These are phyloP conservation scores for Tricholoma bakamatsutake DNA, from an alignment of 768 basidiomycete species.

Conservation along the genomic window DNA sequence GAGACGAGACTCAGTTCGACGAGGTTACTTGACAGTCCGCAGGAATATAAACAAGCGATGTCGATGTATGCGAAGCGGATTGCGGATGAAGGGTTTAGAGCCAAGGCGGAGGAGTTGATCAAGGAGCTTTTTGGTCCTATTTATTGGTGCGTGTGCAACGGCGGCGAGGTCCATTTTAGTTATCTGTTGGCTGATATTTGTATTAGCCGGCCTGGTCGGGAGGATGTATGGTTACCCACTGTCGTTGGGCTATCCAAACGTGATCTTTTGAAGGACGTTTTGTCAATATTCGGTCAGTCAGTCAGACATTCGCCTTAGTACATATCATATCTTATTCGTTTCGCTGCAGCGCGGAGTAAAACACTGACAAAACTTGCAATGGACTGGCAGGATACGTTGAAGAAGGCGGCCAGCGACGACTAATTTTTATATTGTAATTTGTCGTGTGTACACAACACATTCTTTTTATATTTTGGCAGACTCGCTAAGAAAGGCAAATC, in stretches of 20 bases:
- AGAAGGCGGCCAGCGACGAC: conserved; percentile 56
- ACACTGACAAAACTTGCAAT: conserved; percentile 66
- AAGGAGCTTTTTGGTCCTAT: conserved; percentile 87
- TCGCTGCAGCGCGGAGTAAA: conserved; percentile 58
- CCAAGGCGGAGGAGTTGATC: conserved; percentile 87
- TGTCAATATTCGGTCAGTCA: conserved; percentile 68
- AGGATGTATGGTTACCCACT: conserved; percentile 61
- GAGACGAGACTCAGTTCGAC: conserved; percentile 80
- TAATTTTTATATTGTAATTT: conserved; percentile 5
- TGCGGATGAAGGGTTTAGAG: conserved; percentile 84
- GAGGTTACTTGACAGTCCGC: conserved; percentile 68
- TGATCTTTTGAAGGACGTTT: conserved; percentile 77
- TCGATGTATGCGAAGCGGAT: conserved; percentile 76
- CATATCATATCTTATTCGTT: neutral
- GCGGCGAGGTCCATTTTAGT: neutral
- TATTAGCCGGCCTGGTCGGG: conserved; percentile 60
- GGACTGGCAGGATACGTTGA: conserved; percentile 81
- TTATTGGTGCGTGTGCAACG: conserved; percentile 61
- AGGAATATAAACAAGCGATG: conserved; percentile 78
- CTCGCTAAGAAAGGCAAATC: neutral
- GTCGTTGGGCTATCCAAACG: conserved; percentile 73
- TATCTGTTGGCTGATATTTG: conserved; percentile 1
- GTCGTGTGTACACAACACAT: neutral
- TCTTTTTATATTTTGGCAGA: no score
- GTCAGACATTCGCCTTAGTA: neutral